These are phyloP conservation scores for Collariella sp. DNA, from an alignment of 495 filamentous ascomycete species.

Conservation along the genomic window DNA sequence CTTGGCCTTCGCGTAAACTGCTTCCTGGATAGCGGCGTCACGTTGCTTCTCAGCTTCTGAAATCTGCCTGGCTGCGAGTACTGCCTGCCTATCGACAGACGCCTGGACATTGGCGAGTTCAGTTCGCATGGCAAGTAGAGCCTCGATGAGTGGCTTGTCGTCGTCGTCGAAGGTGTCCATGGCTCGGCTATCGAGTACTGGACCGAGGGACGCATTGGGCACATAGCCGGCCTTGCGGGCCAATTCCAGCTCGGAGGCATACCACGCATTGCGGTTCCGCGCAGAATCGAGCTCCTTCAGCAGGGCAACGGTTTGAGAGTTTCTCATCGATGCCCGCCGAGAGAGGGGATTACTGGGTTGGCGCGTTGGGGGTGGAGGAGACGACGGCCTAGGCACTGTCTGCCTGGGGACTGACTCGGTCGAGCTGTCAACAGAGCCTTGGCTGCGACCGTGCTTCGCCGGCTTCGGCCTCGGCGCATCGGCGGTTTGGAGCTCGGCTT, in stretches of 20 bases:
- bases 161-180: constrained; percentile 78
- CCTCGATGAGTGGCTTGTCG: constrained; percentile 85
- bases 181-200: constrained; percentile 64
- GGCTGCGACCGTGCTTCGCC: constrained; percentile 31
- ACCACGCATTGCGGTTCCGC: constrained; percentile 89
- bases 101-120: constrained; percentile 78
- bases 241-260: constrained; percentile 85
- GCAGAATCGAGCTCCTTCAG: constrained; percentile 75
- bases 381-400: constrained; percentile 36
- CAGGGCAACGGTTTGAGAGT: constrained; percentile 53
- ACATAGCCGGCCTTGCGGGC: constrained; percentile 82
- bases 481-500: constrained; percentile 19
- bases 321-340: constrained; percentile 43
- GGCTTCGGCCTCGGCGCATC: constrained; percentile 30
- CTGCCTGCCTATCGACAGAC: constrained; percentile 76
- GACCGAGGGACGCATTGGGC: constrained; percentile 60
- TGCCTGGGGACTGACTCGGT: constrained; percentile 39
- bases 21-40: constrained; percentile 85
- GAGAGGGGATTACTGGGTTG: constrained; percentile 44
- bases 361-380: constrained; percentile 43
- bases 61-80: constrained; percentile 75
- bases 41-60: constrained; percentile 89
- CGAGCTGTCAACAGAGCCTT: constrained; percentile 44
- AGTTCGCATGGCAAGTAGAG: constrained; percentile 78
- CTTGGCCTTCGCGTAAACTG: constrained; percentile 88